These are phyloP conservation scores for Handroanthus guayacan DNA, from an alignment of 257 asterid genomes.

Conservation along the genomic window DNA sequence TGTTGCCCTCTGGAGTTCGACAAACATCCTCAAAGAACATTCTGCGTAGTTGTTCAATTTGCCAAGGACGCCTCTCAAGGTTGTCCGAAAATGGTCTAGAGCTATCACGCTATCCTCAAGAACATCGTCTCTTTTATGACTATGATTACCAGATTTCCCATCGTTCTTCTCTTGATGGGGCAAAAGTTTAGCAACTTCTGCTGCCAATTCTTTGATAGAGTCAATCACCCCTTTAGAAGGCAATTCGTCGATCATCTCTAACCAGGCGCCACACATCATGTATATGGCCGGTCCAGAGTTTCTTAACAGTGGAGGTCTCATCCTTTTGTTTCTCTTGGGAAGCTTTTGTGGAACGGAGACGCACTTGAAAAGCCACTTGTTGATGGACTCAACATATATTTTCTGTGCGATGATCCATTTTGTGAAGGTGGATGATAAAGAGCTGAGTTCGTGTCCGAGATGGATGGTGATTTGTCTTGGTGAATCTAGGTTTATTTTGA, in stretches of 20 bases:
- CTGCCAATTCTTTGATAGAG: constrained; percentile 54
- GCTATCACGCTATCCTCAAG: constrained; percentile 36
- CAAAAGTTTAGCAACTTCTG: constrained; percentile 57
- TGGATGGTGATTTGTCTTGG: constrained; percentile 47
- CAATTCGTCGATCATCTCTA: constrained; percentile 50
- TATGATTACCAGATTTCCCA: constrained; percentile 42
- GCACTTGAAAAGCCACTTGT: constrained; percentile 68
- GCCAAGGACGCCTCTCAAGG: constrained; percentile 55
- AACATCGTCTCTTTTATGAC: constrained; percentile 41
- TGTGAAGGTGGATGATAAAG: constrained; percentile 54
- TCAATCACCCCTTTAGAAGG: constrained; percentile 57
- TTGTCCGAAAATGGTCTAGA: constrained; percentile 43
- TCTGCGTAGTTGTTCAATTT: constrained; percentile 55
- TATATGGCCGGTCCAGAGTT: constrained; percentile 66
- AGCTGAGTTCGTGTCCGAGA: constrained; percentile 52
- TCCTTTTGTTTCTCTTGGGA: constrained; percentile 56
- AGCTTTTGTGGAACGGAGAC: constrained; percentile 49
- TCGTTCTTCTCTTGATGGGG: constrained; percentile 66
- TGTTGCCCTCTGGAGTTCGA: constrained; percentile 51
- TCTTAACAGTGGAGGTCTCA: constrained; percentile 48
- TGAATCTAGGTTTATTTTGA: constrained; percentile 53
- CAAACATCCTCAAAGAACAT: constrained; percentile 55
- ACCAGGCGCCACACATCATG: constrained; percentile 59
- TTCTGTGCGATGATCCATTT: constrained; percentile 69
- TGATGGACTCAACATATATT: constrained; percentile 55